These are phyloP conservation scores for Aquilaria agallochum DNA, from an alignment of 441 rosid species.

Conservation along the genomic window DNA sequence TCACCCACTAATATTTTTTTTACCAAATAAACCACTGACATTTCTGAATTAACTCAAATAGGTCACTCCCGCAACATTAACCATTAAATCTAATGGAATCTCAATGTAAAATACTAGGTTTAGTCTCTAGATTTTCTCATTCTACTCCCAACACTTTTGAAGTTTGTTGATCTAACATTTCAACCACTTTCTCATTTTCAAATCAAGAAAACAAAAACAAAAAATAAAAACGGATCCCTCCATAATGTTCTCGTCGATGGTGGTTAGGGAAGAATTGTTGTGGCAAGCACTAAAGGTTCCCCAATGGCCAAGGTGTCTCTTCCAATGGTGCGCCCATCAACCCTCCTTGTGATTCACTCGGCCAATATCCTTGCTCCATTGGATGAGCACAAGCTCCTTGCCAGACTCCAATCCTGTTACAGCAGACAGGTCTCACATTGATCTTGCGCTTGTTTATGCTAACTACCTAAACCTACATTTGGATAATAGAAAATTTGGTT, in stretches of 20 bases:
- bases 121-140: too few species aligned
- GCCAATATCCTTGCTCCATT: slow-evolving; percentile 7
- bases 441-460: slow-evolving; percentile 68
- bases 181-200: too few species aligned
- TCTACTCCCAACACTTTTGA: too few species aligned
- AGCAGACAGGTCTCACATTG: slow-evolving; percentile 33
- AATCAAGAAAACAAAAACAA: too few species aligned
- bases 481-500: slow-evolving; percentile 16
- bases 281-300: slow-evolving; percentile 32
- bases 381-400: slow-evolving; percentile 17
- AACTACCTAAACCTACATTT: slow-evolving; percentile 67
- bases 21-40: too few species aligned
- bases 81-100: too few species aligned
- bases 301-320: slow-evolving; percentile 8
- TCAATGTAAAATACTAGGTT: too few species aligned
- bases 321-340: slow-evolving; percentile 4
- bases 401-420: slow-evolving; percentile 20
- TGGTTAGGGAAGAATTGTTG: slow-evolving; percentile 60
- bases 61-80: too few species aligned
- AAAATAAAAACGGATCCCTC: slow-evolving; percentile 32
- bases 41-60: too few species aligned
- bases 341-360: background rate
- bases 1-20: too few species aligned
- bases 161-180: too few species aligned
- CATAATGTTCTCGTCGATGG: slow-evolving; percentile 65